Evolutionary conservation across 2,329 filamentous ascomycete species (phyloP), one percentile per base, ranked within the genome.

Genomic region (Fusarium verrucosum): DNA sequence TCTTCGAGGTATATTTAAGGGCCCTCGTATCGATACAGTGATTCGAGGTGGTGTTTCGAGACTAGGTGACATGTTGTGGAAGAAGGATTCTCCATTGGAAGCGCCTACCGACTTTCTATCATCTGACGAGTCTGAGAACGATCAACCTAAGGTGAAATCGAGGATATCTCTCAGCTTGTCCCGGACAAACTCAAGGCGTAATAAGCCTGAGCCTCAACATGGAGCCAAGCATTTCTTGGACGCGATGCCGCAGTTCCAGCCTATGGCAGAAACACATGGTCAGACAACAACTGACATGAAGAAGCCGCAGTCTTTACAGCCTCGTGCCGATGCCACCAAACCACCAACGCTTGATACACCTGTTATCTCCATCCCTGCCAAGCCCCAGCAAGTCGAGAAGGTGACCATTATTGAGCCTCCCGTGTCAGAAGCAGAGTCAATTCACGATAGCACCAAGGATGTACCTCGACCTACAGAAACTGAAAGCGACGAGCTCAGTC

Each of bases 1-100:
- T 14, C 45, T 78, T 16, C 86, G 89, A 37, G 87, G 89, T 8
- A 89, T 97, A 43, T 90, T 97, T 77, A 94, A 92, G 77, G 89
- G 88, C 4, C 86, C 87, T 45, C 84, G 90, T 52, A 87, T 94
- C 62, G 91, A 92, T 60, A 90, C 87, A 26, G 83, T 92, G 26
- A 85, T 96, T 40, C 83, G 84, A 23, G 85, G 81, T 8, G 78
- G 85, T 22, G 83, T 87, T 7, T 85, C 83, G 23, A 86, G 82
- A 67, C 74, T 87, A 14, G 81, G 84, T 26, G 85, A 87, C 46
- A 77, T 87, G 49, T 66, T 87, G 20, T 87, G 85, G 83, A 83
- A 81, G 65, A 85, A 81, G 58, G 84, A 87, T 10, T 74, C 65
- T 6, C 60, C 69, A 4, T 69, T 68, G 11, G 76, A 78, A 7